Evolutionary conservation across 2,329 filamentous ascomycete genomes (phyloP), one percentile per base, ranked within the genome.

Genomic region (Penicillium sp.): DNA sequence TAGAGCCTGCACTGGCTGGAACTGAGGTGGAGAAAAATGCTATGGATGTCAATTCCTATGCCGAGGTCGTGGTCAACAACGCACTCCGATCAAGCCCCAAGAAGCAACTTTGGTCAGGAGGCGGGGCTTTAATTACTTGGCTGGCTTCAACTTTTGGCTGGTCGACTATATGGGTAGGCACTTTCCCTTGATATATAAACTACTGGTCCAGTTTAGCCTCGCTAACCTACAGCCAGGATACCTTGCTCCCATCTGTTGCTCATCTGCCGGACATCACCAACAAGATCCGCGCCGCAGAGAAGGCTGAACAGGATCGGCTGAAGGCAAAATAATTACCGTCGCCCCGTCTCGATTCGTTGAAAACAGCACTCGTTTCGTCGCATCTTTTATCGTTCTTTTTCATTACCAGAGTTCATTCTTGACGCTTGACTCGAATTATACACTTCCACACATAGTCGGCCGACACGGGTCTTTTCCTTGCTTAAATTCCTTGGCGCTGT

Each of bases 71-170:
- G 34, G 34, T 37, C 34, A 37, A 37, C 34, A 44, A 44, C 41
- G 17, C 41, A 29, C 6, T 44, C 4, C 41, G 17, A 29, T 44
- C 41, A 30, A 44, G 27, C 41, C 41, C 41, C 2, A 44, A 44
- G 41, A 44, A 30, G 27, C 41, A 44, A 33, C 26, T 44, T 30
- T 44, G 41, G 41, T 44, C 41, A 29, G 41, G 41, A 5, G 41
- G 41, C 9, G 41, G 23, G 26, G 26, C 41, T 20, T 44, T 44
- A 13, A 21, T 44, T 7, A 44, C 27, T 30, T 44, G 41, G 41
- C 15, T 44, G 17, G 41, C 41, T 30, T 44, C 41, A 32, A 33
- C 41, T 9, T 44, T 44, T 30, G 41, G 41, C 41, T 44, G 41
- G 41, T 44, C 41, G 24, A 44, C 41, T 20, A 10, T 44, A 29